phyloP scores from a whole-genome alignment of 257 asterid genomes.

The Ballota nigra region DNA sequence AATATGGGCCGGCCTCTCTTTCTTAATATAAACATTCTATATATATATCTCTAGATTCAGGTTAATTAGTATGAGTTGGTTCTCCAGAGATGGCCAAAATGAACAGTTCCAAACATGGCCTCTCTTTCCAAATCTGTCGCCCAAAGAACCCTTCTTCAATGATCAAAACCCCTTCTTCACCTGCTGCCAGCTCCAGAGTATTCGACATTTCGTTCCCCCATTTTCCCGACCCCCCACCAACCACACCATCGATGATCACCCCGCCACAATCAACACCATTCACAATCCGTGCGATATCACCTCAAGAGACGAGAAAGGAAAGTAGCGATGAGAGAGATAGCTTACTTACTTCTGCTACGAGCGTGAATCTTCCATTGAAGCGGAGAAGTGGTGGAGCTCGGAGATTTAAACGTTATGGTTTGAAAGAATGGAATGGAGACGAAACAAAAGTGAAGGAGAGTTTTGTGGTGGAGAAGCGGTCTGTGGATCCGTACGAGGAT shows the following conservation, averaged over 20 bases:
- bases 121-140: constrained; percentile 45
- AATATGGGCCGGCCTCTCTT: constrained; percentile 25
- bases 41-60: neutral
- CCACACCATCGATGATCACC: constrained; percentile 34
- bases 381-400: constrained; percentile 21
- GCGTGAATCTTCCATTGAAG: neutral
- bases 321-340: neutral
- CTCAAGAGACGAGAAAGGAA: neutral
- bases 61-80: neutral
- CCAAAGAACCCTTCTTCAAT: constrained; percentile 31
- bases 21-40: neutral
- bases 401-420: constrained; percentile 26
- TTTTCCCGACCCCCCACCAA: constrained; percentile 45
- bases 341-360: too few relatives aligned
- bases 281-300: neutral
- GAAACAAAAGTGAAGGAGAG: constrained; percentile 38
- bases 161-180: constrained; percentile 35
- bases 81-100: constrained; percentile 26
- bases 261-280: constrained; percentile 11
- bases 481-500: constrained; percentile 67
- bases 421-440: constrained; percentile 31
- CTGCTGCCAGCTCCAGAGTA: constrained; percentile 29
- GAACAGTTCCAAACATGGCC: constrained; percentile 18
- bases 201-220: constrained; percentile 38
- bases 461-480: constrained; percentile 65